Base-by-base conservation (phyloP, 2,329 filamentous ascomycete genomes). In the Pezicula carpinea region DNA sequence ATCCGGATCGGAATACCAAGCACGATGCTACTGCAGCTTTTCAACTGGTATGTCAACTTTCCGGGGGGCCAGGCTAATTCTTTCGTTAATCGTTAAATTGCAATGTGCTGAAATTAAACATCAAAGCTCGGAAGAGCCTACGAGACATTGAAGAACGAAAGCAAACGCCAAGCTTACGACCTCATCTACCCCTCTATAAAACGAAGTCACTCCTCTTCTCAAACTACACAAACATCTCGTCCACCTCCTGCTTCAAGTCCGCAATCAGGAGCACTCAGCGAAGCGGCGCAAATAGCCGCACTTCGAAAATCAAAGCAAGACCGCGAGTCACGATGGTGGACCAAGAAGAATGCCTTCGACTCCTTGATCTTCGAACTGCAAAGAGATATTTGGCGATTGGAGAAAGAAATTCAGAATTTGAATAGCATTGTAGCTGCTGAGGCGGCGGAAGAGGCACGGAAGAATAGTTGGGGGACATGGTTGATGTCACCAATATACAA, bases 141-240 rank as follows among this genome's bases (percentile, higher is more conserved):
- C 47, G 64, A 66, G 45, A 67, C 63, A n/a, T 53, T 68, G 39
- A 63, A 59, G 18, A 60, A 67, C 44, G 56, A 56, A 48, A 45
- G 5, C 34, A 53, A 59, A 52, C 65, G 65, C 11, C 55, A 54
- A 51, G 44, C 23, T 7, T 69, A 68, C 54, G 60, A 69, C 39
- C 49, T 54, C 43, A 53, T 62, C 19, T 67, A 67, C 42, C 57
- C 32, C 14, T 26, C 42, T 13, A 45, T 32, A 39, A 53, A 10
- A 38, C 49, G 29, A 48, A 56, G 35, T 15, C 15, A 14, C n/a
- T 10, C 52, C 22, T 40, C 44, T 3, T 15, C 35, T 3, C 19
- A 33, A 29, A 41, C 49, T 21, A 6, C 10, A 46, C 52, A 35
- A 47, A 23, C 23, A 31, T 26, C 38, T 36, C 35, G 3, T 3